Base-by-base conservation (phyloP, 2,329 filamentous ascomycete species). In the Epichloe typhina region DNA sequence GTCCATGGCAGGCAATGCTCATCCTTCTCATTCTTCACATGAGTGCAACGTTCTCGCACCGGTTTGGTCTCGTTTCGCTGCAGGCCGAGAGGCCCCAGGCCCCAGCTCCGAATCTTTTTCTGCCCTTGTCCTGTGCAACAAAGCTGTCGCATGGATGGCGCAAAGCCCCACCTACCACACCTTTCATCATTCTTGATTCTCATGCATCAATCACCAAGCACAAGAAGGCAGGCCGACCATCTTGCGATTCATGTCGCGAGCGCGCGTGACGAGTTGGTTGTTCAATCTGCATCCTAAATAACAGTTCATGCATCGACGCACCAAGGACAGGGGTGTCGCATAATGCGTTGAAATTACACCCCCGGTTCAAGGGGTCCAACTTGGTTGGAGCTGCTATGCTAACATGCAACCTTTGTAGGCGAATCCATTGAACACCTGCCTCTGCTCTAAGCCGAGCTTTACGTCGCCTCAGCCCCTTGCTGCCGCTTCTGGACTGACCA, bases 351-450 rank as follows among this genome's bases (percentile, higher is more conserved):
- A 45, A 46, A 47, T 41, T 13, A 48, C 17, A 12, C 23, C 11
- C n/a, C 36, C 12, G 3, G 17, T 17, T 17, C 49, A 51, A 53
- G 31, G 45, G 51, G 41, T 49, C 9, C 15, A 21, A 40, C 45
- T 38, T 11, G 37, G 45, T 38, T 19, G 21, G 21, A 17, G 46
- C 35, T 36, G 7, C 36, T 35, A 23, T 51, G 46, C 52, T 53
- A 44, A 53, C 41, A 17, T 44, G 41, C 26, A 31, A 41, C 40
- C n/a, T 17, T 26, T 36, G 64, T 60, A 85, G 81, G 93, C 91
- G 58, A 98, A 98, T 68, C 93, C 93, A 50, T 72, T 98, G 56
- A 96, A 97, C 69, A 98, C 93, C 45, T 96, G 94, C 64, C 78
- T 98, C 52, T 86, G 84, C 51, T 94, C 89, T 33, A 91, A 94